Conservation (phyloP, 805 yeast species). For the Saccharomycopsis synnaedendra region DNA sequence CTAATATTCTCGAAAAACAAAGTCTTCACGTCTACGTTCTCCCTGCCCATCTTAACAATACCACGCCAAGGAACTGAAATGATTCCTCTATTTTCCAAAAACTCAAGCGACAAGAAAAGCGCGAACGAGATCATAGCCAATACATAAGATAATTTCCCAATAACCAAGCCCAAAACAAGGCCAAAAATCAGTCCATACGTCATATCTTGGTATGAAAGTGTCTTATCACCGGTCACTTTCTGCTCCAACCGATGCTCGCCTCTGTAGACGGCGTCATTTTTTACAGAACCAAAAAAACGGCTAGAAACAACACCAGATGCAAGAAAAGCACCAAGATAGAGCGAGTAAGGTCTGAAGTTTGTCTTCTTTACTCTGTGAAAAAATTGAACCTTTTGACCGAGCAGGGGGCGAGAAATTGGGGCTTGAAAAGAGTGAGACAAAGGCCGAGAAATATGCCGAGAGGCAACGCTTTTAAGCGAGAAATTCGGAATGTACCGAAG, state of each 20-base stretch:
- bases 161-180: conserved; percentile 40
- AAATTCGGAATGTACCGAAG: too few species aligned
- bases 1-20: conserved; percentile 48
- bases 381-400: too few species aligned
- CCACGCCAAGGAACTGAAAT: conserved; percentile 32
- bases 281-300: too few species aligned
- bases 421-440: too few species aligned
- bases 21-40: conserved; percentile 33
- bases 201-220: conserved; percentile 43
- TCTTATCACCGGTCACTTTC: conserved; percentile 23
- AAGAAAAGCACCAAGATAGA: too few species aligned
- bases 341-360: too few species aligned
- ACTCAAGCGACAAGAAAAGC: conserved; percentile 31
- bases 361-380: too few species aligned
- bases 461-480: too few species aligned
- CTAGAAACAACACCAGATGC: too few species aligned
- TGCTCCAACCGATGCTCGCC: not conserved
- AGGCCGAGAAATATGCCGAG: too few species aligned
- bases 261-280: not conserved
- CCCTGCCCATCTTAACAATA: conserved; percentile 26
- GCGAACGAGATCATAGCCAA: conserved; percentile 40
- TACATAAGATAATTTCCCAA: conserved; percentile 46
- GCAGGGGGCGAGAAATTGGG: too few species aligned
- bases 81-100: conserved; percentile 45
- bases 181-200: conserved; percentile 54